These are phyloP conservation scores for Eremochloa ophiuroides DNA, from an alignment of 176 grass and related monocot genomes.

Conservation along the genomic window DNA sequence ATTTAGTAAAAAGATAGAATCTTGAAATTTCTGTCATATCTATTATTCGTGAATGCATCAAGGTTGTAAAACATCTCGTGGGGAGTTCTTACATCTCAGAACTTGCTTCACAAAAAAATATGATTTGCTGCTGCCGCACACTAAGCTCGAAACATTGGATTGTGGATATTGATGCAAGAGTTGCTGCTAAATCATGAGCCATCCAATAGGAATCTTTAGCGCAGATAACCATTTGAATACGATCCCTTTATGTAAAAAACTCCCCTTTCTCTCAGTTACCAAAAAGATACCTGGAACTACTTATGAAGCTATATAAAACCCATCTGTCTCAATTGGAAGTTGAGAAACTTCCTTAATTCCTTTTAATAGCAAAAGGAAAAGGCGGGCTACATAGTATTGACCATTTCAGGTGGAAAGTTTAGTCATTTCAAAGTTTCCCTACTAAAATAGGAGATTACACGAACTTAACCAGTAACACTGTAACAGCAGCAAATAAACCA, in stretches of 20 bases:
- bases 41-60: neutral
- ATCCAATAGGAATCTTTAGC: neutral
- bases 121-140: neutral
- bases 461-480: neutral
- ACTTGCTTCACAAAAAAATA: neutral
- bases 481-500: neutral
- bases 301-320: neutral
- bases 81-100: neutral
- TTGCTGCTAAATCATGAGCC: neutral
- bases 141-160: neutral
- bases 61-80: neutral
- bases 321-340: neutral
- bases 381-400: neutral
- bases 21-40: neutral
- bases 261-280: neutral
- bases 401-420: neutral
- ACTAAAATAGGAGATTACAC: neutral
- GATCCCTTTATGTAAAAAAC: neutral
- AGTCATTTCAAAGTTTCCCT: neutral
- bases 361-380: neutral
- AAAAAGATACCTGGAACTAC: neutral
- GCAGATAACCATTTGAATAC: neutral
- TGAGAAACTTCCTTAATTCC: neutral
- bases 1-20: neutral
- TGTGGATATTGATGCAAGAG: neutral